Conservation (phyloP, 2,329 filamentous ascomycete species). For the Epichloe gansuensis region DNA sequence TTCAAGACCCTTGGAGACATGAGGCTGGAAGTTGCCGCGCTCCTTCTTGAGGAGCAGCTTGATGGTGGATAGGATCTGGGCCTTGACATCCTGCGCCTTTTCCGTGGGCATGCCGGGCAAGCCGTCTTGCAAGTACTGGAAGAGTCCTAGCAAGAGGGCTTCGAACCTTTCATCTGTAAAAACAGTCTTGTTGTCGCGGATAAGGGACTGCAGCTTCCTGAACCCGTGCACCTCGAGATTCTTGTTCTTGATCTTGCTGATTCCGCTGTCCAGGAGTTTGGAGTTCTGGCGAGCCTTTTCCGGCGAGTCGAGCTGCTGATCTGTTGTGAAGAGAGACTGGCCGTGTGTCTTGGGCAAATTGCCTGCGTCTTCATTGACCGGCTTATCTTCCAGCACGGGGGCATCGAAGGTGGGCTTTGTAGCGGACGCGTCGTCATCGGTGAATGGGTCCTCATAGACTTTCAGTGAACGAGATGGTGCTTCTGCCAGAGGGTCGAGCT, state of each 20-base stretch:
- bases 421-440: conserved; percentile 29
- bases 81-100: conserved; percentile 59
- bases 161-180: conserved; percentile 58
- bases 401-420: conserved; percentile 32
- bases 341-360: conserved; percentile 16
- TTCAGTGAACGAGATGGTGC: conserved; percentile 30
- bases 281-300: conserved; percentile 45
- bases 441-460: conserved; percentile 52
- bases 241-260: conserved; percentile 56
- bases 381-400: conserved; percentile 45
- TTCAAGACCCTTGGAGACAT: conserved; percentile 55
- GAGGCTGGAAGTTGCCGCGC: conserved; percentile 50
- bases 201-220: conserved; percentile 61
- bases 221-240: conserved; percentile 73
- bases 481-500: conserved; percentile 6
- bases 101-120: conserved; percentile 41
- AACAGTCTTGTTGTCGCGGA: conserved; percentile 51
- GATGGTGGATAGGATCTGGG: conserved; percentile 61
- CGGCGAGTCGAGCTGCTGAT: conserved; percentile 14
- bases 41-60: conserved; percentile 59
- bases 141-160: conserved; percentile 51
- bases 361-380: conserved; percentile 43
- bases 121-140: conserved; percentile 57
- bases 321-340: conserved; percentile 8
- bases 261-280: conserved; percentile 59